These are phyloP conservation scores for Nasturtium officinale DNA, from an alignment of 345 rosid species.

Conservation along the genomic window DNA sequence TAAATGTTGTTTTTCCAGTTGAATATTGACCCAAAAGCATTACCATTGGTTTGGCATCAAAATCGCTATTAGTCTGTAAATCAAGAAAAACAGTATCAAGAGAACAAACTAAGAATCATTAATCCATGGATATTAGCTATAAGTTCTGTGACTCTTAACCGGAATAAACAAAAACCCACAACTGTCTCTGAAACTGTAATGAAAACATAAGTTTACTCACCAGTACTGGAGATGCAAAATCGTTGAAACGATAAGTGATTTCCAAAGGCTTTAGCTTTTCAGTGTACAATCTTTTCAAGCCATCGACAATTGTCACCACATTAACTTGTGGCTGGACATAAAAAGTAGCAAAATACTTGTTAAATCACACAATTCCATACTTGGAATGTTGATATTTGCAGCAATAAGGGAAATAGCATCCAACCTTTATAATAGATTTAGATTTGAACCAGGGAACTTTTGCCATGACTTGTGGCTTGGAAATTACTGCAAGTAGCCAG, in stretches of 20 bases:
- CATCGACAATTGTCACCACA: conserved; percentile 87
- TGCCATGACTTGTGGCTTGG: conserved; percentile 41
- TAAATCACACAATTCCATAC: neutral
- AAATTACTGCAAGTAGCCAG: conserved; percentile 49
- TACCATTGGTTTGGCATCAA: conserved; percentile 97
- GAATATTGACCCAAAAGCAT: conserved; percentile 98
- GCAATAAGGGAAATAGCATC: neutral
- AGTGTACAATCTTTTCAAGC: conserved; percentile 77
- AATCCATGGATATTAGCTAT: neutral
- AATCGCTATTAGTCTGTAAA: conserved; percentile 79
- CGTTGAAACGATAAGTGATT: conserved; percentile 78
- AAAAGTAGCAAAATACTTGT: conserved; percentile 9
- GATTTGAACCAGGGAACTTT: conserved; percentile 60
- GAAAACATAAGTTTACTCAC: conserved; percentile 50
- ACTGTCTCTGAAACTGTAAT: neutral
- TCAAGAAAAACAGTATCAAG: conserved; percentile 21
- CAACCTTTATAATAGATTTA: conserved; percentile 67
- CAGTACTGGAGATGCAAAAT: conserved; percentile 80
- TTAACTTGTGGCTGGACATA: conserved; percentile 54
- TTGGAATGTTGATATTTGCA: neutral
- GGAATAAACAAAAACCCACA: conserved; percentile 18
- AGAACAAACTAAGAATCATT: neutral
- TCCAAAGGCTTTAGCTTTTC: conserved; percentile 93
- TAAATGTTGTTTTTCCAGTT: conserved; percentile 94
- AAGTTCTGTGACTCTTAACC: neutral